phyloP scores from a whole-genome alignment of 139 green algal species.

The Helicosporidium sp. region DNA sequence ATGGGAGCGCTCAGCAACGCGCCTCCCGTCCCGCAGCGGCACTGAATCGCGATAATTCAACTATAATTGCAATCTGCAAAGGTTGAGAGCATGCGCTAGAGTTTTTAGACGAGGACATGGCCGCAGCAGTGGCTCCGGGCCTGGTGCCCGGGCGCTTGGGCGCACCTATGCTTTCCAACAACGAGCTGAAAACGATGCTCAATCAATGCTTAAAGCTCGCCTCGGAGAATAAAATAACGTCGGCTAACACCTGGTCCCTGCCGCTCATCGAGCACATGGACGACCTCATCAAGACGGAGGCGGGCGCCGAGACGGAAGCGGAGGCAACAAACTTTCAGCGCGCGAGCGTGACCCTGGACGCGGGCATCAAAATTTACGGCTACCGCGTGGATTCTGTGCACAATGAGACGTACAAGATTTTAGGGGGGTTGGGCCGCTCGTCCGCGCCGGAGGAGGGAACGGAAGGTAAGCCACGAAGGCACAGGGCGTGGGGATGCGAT shows the following conservation, averaged over 20 bases:
- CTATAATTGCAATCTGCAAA: too few relatives aligned
- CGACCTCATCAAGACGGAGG: slow-evolving; percentile 30
- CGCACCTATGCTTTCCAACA: too few relatives aligned
- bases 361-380: slow-evolving; percentile 79
- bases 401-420: slow-evolving; percentile 50
- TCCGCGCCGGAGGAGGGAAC: slow-evolving; percentile 5
- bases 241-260: slow-evolving; percentile 64
- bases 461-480: neutral
- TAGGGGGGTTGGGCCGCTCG: slow-evolving; percentile 36
- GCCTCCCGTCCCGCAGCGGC: too few relatives aligned
- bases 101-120: too few relatives aligned
- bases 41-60: too few relatives aligned
- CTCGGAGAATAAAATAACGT: slow-evolving; percentile 47
- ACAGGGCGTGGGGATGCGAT: too few relatives aligned
- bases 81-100: too few relatives aligned
- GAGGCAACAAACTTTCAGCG: slow-evolving; percentile 71
- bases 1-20: too few relatives aligned
- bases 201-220: slow-evolving; percentile 66
- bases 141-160: too few relatives aligned
- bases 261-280: slow-evolving; percentile 67
- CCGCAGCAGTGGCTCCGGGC: too few relatives aligned
- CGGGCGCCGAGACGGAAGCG: slow-evolving; percentile 19
- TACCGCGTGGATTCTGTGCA: slow-evolving; percentile 66
- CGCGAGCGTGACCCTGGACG: slow-evolving; percentile 62
- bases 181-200: slow-evolving; percentile 19